Percentiles rank a stretch among this genome's conserved stretches.
phyloP scores from a whole-genome alignment of 2,329 filamentous ascomycete species.

The Colletotrichum acutatum region DNA sequence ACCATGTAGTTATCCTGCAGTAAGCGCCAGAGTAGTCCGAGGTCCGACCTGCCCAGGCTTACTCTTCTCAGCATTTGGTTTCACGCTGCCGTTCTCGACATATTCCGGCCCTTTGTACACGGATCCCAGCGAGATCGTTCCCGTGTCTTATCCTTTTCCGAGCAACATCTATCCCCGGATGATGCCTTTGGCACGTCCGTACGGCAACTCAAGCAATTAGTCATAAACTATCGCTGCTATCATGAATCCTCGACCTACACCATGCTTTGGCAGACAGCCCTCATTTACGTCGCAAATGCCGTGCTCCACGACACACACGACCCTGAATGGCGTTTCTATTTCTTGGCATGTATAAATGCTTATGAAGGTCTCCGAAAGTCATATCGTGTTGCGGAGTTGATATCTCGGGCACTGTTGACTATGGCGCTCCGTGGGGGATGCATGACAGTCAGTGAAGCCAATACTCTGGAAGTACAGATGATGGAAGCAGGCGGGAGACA shows the following conservation, averaged over 20 bases:
- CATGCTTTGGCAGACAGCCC: slow-evolving; percentile 53
- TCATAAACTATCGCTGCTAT: slow-evolving; percentile 48
- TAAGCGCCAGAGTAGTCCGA: slow-evolving; percentile 37
- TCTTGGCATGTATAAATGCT: slow-evolving; percentile 51
- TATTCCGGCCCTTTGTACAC: slow-evolving; percentile 46
- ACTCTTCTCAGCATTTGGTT: slow-evolving; percentile 50
- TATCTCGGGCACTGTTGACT: slow-evolving; percentile 47
- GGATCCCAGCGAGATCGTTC: slow-evolving; percentile 1
- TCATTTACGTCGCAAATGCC: slow-evolving; percentile 52
- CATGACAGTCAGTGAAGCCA: slow-evolving; percentile 45
- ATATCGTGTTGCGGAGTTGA: slow-evolving; percentile 49
- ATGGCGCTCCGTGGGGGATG: slow-evolving; percentile 48
- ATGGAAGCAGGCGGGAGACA: slow-evolving; percentile 38
- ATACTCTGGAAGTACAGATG: slow-evolving; percentile 44
- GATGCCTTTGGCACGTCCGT: slow-evolving; percentile 47
- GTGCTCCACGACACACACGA: slow-evolving; percentile 45
- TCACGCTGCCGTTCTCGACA: slow-evolving; percentile 49
- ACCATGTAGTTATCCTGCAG: slow-evolving; percentile 51
- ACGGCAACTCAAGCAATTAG: slow-evolving; percentile 50
- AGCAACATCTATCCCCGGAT: slow-evolving; percentile 42
- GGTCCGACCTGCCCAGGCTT: neutral
- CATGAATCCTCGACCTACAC: slow-evolving; percentile 47
- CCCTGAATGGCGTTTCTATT: slow-evolving; percentile 47
- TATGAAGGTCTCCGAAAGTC: slow-evolving; percentile 48
- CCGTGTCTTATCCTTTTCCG: slow-evolving; percentile 45